Conservation (phyloP, 768 basidiomycete genomes). For the Tephrocybe sp. region DNA sequence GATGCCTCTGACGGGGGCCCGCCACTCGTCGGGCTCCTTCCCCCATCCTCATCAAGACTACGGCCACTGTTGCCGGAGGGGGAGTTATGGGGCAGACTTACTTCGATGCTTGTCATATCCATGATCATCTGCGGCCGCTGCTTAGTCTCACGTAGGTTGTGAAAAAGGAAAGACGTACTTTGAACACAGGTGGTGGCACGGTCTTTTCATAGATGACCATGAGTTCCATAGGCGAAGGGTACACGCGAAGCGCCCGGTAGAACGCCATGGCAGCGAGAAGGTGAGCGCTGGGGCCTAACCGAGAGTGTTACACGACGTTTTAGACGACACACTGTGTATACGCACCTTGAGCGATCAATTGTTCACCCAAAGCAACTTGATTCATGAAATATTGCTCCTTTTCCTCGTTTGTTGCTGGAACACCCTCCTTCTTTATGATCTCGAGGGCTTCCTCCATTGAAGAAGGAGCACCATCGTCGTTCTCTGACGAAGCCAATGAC, state of each 20-base stretch:
- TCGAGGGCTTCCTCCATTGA: conserved; percentile 66
- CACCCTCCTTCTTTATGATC: conserved; percentile 65
- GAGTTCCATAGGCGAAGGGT: conserved; percentile 92
- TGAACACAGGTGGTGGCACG: conserved; percentile 78
- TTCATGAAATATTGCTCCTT: conserved; percentile 91
- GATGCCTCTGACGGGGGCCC: conserved; percentile 85
- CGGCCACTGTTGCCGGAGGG: conserved; percentile 20
- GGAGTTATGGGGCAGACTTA: conserved; percentile 68
- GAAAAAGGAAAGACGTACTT: conserved; percentile 41
- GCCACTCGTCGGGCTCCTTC: conserved; percentile 57
- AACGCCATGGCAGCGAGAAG: conserved; percentile 86
- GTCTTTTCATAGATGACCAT: conserved; percentile 95
- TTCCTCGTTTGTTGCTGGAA: conserved; percentile 68
- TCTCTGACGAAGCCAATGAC: conserved; percentile 23
- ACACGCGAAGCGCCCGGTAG: conserved; percentile 91
- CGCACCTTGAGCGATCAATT: conserved; percentile 73
- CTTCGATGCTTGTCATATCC: conserved; percentile 86
- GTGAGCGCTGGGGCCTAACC: conserved; percentile 73
- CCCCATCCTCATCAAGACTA: conserved; percentile 44
- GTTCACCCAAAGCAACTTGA: conserved; percentile 87
- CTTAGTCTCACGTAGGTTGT: conserved; percentile 1
- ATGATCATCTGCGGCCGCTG: conserved; percentile 55
- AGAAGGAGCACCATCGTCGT: conserved; percentile 40
- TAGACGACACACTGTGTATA: too few species aligned
- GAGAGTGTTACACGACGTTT: too few species aligned